Evolutionary conservation across 345 rosid genomes (phyloP).

Genomic region (Turritis glabra): DNA sequence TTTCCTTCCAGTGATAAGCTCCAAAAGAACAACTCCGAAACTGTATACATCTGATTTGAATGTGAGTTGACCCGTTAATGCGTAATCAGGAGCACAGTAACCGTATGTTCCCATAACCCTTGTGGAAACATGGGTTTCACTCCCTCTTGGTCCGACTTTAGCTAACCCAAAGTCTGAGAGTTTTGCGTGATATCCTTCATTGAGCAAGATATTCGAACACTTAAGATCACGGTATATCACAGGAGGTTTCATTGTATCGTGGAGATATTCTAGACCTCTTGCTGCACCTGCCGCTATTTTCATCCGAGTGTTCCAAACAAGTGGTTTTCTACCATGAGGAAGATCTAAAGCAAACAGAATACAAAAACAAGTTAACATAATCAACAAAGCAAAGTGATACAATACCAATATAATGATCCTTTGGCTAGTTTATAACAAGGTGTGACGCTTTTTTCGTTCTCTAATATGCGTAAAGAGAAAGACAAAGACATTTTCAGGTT

Average conservation of each 20-base stretch:
- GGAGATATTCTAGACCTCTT: constrained; percentile 78
- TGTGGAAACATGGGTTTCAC: constrained; percentile 83
- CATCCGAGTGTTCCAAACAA: constrained; percentile 76
- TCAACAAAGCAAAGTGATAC: neutral
- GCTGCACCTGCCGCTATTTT: constrained; percentile 86
- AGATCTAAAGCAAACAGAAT: constrained; percentile 45
- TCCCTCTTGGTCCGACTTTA: constrained; percentile 88
- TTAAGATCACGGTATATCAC: constrained; percentile 85
- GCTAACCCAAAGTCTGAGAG: constrained; percentile 79
- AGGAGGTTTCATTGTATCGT: constrained; percentile 65
- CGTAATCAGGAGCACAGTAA: constrained; percentile 57
- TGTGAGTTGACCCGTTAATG: constrained; percentile 74
- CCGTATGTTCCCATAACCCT: constrained; percentile 95
- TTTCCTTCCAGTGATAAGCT: constrained; percentile 78
- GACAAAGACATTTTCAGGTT: neutral
- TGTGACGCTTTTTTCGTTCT: neutral
- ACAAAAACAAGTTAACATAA: neutral
- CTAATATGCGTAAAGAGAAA: neutral
- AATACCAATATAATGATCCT: neutral
- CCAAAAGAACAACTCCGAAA: constrained; percentile 84
- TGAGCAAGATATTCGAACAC: constrained; percentile 77
- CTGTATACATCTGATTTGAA: constrained; percentile 86
- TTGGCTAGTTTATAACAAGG: neutral
- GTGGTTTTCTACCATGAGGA: constrained; percentile 43
- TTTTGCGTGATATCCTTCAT: constrained; percentile 47